A percentile compares a stretch with the other conserved stretches of the same genome.
Conservation (phyloP, 805 yeast species). For the Kluyveromyces dobzhanskii region DNA sequence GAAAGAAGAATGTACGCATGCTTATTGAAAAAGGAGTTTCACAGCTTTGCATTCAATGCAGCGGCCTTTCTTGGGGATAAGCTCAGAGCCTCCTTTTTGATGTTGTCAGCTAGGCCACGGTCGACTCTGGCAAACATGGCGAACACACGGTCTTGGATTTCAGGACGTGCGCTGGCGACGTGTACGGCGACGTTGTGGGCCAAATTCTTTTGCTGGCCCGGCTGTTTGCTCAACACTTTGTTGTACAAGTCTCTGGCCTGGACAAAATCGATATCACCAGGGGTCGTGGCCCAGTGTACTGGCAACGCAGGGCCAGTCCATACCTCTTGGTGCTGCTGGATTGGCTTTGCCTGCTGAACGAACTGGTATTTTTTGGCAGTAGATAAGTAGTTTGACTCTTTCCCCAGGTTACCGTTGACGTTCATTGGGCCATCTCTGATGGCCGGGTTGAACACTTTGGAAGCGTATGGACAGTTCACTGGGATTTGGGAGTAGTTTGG, state of each 20-base stretch:
- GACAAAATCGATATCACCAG: slow-evolving; percentile 59
- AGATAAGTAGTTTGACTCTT: slow-evolving; percentile 67
- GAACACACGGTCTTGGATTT: slow-evolving; percentile 70
- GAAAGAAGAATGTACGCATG: too few species aligned
- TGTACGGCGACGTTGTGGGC: slow-evolving; percentile 81
- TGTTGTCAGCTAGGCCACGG: slow-evolving; percentile 54
- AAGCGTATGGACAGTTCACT: slow-evolving; percentile 73
- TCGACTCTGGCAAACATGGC: slow-evolving; percentile 70
- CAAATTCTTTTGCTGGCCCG: slow-evolving; percentile 77
- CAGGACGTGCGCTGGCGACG: slow-evolving; percentile 56
- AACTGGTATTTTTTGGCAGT: slow-evolving; percentile 34
- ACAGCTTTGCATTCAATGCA: slow-evolving; percentile 10
- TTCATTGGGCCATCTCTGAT: slow-evolving; percentile 78
- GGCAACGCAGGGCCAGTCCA: slow-evolving; percentile 80
- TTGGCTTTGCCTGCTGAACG: slow-evolving; percentile 22
- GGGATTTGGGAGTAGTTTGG: slow-evolving; percentile 77
- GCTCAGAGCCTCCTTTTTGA: slow-evolving; percentile 48
- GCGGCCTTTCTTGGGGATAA: slow-evolving; percentile 7
- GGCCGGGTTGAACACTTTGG: slow-evolving; percentile 54
- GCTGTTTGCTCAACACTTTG: slow-evolving; percentile 62
- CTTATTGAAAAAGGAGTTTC: too few species aligned
- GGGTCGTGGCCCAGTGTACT: slow-evolving; percentile 70
- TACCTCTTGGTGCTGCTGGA: slow-evolving; percentile 64
- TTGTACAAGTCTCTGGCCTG: slow-evolving; percentile 73
- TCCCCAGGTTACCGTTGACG: slow-evolving; percentile 64